Evolutionary conservation across 2,329 filamentous ascomycete genomes (phyloP).

Genomic region (Berkeleyomyces basicola): DNA sequence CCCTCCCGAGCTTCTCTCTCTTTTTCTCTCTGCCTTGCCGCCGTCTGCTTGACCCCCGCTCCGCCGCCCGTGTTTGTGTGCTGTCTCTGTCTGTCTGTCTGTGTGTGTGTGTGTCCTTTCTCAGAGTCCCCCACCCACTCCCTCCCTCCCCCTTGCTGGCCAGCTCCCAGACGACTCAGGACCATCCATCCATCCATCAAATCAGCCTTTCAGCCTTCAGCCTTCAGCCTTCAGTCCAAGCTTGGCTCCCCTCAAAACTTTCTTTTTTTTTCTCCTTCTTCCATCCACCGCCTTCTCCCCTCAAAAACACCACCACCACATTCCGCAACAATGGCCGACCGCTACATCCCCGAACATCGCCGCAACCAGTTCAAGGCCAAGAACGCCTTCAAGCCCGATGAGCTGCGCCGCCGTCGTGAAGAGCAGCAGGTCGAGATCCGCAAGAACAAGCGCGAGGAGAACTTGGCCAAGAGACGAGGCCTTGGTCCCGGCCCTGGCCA

Average conservation of each 20-base stretch:
- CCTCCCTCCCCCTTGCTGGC: background rate
- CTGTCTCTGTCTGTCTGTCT: slow-evolving; percentile 12
- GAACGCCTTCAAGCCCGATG: slow-evolving; percentile 97
- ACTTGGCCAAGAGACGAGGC: slow-evolving; percentile 92
- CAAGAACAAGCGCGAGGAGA: slow-evolving; percentile 97
- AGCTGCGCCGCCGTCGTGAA: slow-evolving; percentile 92
- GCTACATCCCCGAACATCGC: slow-evolving; percentile 98
- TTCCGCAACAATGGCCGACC: slow-evolving; percentile 68
- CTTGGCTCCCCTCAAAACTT: slow-evolving; percentile 9
- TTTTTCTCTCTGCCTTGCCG: background rate
- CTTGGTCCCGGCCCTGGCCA: slow-evolving; percentile 70
- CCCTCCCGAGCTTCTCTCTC: background rate
- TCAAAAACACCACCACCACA: slow-evolving; percentile 17
- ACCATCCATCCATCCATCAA: background rate
- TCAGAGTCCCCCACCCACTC: background rate
- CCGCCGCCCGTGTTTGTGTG: slow-evolving; percentile 13
- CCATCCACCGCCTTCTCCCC: slow-evolving; percentile 14
- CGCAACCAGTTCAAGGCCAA: slow-evolving; percentile 99
- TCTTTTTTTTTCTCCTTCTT: slow-evolving; percentile 3
- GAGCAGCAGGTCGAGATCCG: slow-evolving; percentile 99
- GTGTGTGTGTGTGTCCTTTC: background rate
- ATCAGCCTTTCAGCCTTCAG: slow-evolving; percentile 2
- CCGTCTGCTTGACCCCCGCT: background rate
- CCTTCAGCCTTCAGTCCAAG: slow-evolving; percentile 15
- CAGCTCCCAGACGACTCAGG: background rate